Base-by-base conservation (phyloP, 306 rosid genomes). In the Quercus glauca region DNA sequence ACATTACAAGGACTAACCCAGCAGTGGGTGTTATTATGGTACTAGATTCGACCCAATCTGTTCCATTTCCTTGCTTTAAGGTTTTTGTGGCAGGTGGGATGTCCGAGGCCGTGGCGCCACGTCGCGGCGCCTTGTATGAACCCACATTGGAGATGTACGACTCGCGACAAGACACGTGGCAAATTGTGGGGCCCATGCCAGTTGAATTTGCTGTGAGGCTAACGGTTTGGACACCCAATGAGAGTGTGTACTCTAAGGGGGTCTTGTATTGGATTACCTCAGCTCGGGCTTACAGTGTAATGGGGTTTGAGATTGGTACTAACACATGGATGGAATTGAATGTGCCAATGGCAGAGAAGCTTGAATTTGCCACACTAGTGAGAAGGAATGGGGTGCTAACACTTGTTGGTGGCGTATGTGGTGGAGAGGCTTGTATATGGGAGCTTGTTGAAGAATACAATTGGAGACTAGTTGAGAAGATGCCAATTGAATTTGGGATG, bases 141-240 rank as follows among this genome's bases (percentile, higher is more conserved):
- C 70, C 79, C 1, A 83, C 87, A 0, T 51, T 87, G 29, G 97
- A 94, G 77, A 83, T 89, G 85, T 94, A 94, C 28, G 97, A 92
- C 68, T 91, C 94, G 0, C 3, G 23, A 53, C 13, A 11, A 0
- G 83, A 81, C 80, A 49, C 73, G 19, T 92, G 97, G 97, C 61
- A 37, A 20, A 9, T 88, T 2, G 82, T 82, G 19, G 97, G 94
- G 23, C 55, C 85, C 10, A 57, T 84, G 74, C 93, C 93, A 0
- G 72, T 87, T 71, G 97, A 94, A 31, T 88, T 88, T 77, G 82
- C 97, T 0, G 89, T 91, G 57, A 92, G 98, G 82, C 88, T 94
- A 0, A 92, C 93, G 0, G 89, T 94, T 14, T 92, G 98, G 98
- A 91, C 97, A 19, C 93, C 92, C 4, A 90, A 87, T 55, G 93